Conservation (phyloP, 2,329 filamentous ascomycete species). For the Pyricularia grisea region DNA sequence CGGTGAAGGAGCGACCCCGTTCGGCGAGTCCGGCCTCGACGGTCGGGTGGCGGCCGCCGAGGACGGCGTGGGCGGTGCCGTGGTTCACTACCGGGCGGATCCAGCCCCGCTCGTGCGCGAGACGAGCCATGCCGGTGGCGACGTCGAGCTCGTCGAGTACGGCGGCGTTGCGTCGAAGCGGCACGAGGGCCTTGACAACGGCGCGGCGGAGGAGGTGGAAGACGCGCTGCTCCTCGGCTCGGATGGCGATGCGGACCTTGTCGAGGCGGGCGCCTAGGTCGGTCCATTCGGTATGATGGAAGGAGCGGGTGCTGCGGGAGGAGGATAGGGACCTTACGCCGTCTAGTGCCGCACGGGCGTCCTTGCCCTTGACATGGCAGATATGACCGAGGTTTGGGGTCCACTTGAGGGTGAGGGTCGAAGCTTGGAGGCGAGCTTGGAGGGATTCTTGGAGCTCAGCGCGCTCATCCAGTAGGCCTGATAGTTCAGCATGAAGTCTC, state of each 20-base stretch:
- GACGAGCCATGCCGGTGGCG: constrained; percentile 69
- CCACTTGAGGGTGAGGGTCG: constrained; percentile 72
- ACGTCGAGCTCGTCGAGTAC: constrained; percentile 93
- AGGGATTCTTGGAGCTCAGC: constrained; percentile 48
- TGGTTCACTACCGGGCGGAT: constrained; percentile 64
- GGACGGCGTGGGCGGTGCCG: constrained; percentile 59
- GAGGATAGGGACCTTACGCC: constrained; percentile 55
- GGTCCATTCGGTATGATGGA: constrained; percentile 80
- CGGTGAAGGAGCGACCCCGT: constrained; percentile 54
- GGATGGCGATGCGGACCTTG: constrained; percentile 66
- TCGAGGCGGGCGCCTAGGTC: constrained; percentile 71
- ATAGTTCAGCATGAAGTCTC: constrained; percentile 59
- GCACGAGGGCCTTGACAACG: constrained; percentile 75
- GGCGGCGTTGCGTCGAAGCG: constrained; percentile 78
- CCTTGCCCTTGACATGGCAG: constrained; percentile 80
- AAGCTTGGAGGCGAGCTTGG: constrained; percentile 48
- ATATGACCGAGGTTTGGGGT: constrained; percentile 81
- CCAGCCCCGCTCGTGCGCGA: constrained; percentile 67
- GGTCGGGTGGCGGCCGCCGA: constrained; percentile 84
- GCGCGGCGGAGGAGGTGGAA: constrained; percentile 64
- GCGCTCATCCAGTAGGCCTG: constrained; percentile 51
- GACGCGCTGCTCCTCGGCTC: constrained; percentile 73
- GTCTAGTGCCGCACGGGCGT: constrained; percentile 33
- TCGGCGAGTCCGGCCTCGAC: constrained; percentile 76
- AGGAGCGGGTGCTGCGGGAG: constrained; percentile 75